Conservation (phyloP, 1,139 yeast genomes). For the Taiozyma sp. region DNA sequence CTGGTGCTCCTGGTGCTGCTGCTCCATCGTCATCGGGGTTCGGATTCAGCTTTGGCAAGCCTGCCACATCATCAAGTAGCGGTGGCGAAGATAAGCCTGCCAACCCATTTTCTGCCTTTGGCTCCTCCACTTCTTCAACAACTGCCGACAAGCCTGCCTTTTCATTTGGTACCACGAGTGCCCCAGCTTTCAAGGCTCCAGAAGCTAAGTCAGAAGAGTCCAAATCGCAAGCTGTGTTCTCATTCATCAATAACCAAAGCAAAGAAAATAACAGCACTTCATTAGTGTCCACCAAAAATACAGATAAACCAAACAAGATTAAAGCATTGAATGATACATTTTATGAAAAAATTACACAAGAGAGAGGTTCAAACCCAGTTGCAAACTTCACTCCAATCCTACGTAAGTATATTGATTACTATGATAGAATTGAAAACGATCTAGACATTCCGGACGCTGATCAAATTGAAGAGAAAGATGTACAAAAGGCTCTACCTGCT, state of each 20-base stretch:
- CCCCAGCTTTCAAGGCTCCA: constrained; percentile 3
- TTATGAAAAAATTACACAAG: constrained; percentile 41
- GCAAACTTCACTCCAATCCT: constrained; percentile 55
- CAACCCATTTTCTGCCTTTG: constrained; percentile 10
- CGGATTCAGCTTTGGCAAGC: constrained; percentile 8
- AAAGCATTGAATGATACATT: constrained; percentile 70
- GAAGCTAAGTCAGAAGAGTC: not conserved
- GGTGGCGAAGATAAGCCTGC: constrained; percentile 14
- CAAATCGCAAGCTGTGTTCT: constrained; percentile 1
- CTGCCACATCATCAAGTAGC: not conserved
- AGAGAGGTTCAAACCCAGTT: constrained; percentile 40
- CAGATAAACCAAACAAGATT: constrained; percentile 33
- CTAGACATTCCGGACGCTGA: constrained; percentile 21
- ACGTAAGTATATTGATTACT: constrained; percentile 55
- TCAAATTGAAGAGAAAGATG: constrained; percentile 5
- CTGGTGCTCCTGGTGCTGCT: not conserved
- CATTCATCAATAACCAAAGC: constrained; percentile 2
- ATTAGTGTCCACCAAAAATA: constrained; percentile 10
- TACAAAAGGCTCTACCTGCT: constrained; percentile 10
- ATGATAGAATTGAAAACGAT: constrained; percentile 34
- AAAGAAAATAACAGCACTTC: constrained; percentile 2
- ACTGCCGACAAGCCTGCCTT: constrained; percentile 3
- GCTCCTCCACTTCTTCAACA: not conserved
- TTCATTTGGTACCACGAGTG: constrained; percentile 9
- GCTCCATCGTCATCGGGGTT: constrained; percentile 5